phyloP scores from a whole-genome alignment of 805 yeast species.

The Kuraishia borneana region DNA sequence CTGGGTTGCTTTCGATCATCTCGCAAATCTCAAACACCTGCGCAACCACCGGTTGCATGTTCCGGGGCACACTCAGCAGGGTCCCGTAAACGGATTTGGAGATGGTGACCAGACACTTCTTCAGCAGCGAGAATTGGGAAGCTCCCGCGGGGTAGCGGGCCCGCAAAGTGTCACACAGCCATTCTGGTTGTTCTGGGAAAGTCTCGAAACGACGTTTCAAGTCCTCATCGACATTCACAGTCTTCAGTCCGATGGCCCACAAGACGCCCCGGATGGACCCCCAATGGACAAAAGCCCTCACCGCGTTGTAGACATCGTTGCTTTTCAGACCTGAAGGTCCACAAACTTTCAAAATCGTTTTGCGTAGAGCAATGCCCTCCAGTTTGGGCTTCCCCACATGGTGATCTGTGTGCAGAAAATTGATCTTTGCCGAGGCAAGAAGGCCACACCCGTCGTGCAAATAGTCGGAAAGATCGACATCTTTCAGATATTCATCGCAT shows the following conservation, averaged over 20 bases:
- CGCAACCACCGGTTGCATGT: constrained; percentile 11
- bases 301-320: constrained; percentile 30
- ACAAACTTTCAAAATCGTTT: constrained; percentile 24
- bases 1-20: constrained; percentile 34
- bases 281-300: constrained; percentile 45
- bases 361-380: constrained; percentile 31
- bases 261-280: constrained; percentile 38
- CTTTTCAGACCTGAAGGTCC: constrained; percentile 22
- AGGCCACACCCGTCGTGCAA: constrained; percentile 30
- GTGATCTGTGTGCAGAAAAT: constrained; percentile 46
- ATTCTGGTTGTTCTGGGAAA: constrained; percentile 30
- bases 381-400: constrained; percentile 34
- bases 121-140: constrained; percentile 30
- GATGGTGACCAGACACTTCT: constrained; percentile 24
- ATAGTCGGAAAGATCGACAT: constrained; percentile 25
- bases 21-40: constrained; percentile 29
- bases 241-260: constrained; percentile 27
- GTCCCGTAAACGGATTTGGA: constrained; percentile 26
- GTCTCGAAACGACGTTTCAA: constrained; percentile 18
- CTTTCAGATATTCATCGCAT: constrained; percentile 20
- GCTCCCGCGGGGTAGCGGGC: constrained; percentile 44
- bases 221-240: constrained; percentile 20
- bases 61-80: constrained; percentile 24
- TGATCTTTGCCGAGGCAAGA: constrained; percentile 33
- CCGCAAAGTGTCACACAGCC: constrained; percentile 26